These are phyloP conservation scores for Candida tropicalis DNA, from an alignment of 1,139 yeast genomes.

Conservation along the genomic window DNA sequence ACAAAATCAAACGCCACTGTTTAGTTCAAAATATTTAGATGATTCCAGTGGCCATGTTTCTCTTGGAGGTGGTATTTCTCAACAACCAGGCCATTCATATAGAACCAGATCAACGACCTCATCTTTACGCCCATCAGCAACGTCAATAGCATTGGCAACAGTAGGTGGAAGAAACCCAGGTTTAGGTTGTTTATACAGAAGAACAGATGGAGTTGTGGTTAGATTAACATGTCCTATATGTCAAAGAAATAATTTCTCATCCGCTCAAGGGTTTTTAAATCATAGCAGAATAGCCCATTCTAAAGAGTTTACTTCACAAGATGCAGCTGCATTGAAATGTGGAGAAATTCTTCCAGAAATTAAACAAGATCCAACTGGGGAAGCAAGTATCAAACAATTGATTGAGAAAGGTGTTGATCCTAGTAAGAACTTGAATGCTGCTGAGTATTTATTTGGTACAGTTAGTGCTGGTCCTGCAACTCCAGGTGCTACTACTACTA, in stretches of 20 bases:
- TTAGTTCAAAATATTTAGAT: constrained; percentile 11
- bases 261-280: constrained; percentile 80
- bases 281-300: constrained; percentile 76
- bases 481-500: background rate
- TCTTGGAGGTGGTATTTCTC: background rate
- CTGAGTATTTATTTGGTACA: constrained; percentile 44
- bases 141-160: constrained; percentile 21
- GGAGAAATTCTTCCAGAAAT: constrained; percentile 60
- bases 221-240: constrained; percentile 71
- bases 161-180: constrained; percentile 22
- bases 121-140: constrained; percentile 43
- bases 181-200: constrained; percentile 62
- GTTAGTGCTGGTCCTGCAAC: constrained; percentile 4
- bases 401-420: constrained; percentile 45
- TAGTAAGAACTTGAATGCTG: constrained; percentile 39
- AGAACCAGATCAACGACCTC: constrained; percentile 55
- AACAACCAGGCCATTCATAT: constrained; percentile 31
- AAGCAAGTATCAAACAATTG: constrained; percentile 46
- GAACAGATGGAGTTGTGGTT: constrained; percentile 74
- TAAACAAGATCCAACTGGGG: constrained; percentile 63
- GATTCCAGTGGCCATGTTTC: constrained; percentile 2
- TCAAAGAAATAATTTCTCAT: constrained; percentile 67
- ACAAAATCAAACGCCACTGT: background rate
- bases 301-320: constrained; percentile 73
- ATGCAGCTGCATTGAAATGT: constrained; percentile 72